Evolutionary conservation across 2,329 filamentous ascomycete species (phyloP).

Genomic region (Talaromyces sp.): DNA sequence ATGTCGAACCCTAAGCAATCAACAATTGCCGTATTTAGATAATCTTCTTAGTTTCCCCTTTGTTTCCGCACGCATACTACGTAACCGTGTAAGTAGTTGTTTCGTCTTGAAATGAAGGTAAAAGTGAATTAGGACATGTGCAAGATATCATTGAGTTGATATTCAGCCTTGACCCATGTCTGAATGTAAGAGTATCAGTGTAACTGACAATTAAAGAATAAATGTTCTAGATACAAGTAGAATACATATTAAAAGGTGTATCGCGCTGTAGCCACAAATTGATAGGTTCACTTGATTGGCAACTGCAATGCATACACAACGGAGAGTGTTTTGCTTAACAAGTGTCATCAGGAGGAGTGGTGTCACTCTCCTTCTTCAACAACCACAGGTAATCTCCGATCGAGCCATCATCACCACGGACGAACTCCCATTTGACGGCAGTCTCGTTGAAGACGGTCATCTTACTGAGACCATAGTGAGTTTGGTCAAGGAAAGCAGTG

Average conservation of each 20-base stretch:
- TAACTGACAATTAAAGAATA: neutral
- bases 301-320: neutral
- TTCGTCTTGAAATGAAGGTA: neutral
- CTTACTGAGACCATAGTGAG: constrained; percentile 51
- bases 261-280: neutral
- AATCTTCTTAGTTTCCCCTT: neutral
- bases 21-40: neutral
- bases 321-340: neutral
- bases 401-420: constrained; percentile 40
- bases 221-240: neutral
- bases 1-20: neutral
- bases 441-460: constrained; percentile 43
- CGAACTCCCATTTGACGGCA: constrained; percentile 46
- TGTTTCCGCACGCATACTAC: neutral
- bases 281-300: no score
- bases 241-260: neutral
- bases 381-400: constrained; percentile 40
- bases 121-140: neutral
- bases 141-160: neutral
- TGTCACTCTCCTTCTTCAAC: constrained; percentile 27
- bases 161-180: neutral
- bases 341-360: constrained; percentile 11
- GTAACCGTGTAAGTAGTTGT: neutral
- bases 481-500: constrained; percentile 46
- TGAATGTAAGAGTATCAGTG: neutral